Evolutionary conservation across 352 stramenopile genomes (phyloP), one percentile per base, ranked within the genome.

Genomic region (Lagenidium giganteum): DNA sequence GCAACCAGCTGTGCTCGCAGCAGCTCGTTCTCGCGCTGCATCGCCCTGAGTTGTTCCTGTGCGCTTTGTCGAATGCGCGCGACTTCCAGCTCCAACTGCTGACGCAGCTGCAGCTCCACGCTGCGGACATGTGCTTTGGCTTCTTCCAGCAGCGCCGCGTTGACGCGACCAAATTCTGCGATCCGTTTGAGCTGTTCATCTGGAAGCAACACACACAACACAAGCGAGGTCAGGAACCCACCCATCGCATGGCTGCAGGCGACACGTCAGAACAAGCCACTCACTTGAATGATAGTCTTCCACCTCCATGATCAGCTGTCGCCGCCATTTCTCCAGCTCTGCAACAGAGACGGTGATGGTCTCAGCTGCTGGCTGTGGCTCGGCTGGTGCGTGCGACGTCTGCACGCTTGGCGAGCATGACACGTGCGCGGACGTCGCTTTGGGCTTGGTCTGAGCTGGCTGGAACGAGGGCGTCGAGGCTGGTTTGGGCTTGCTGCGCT

Each of bases 181-280:
- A 89, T 89, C 26, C 77, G 67, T 55, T 87, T 89, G 16, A 89
- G 51, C 50, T 89, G 77, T 31, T 89, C 71, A 43, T 84, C 77
- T 89, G 30, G n/a, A n/a, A n/a, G n/a, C 9, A 22, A 0, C 8
- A 52, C 25, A 8, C 5, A 20, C 16, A 13, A 33, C 21, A 44
- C 25, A 60, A 18, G 35, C 3, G 25, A 6, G 26, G 4, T 29
- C 9, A 14, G 38, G 32, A 20, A 26, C 5, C 18, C n/a, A 11
- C 1, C 25, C 6, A 1, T 0, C n/a, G 13, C 7, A 11, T 14
- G 6, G 31, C 18, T 3, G 23, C 20, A 39, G 27, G 13, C 5
- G 37, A 21, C 22, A 34, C 27, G n/a, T 31, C 23, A 53, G 30
- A 23, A 20, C 21, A 39, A 46, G 1, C 1, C 6, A 78, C 72